These are phyloP conservation scores for Hymenochaete sp. DNA, from an alignment of 1,284 basidiomycete species.

Conservation along the genomic window DNA sequence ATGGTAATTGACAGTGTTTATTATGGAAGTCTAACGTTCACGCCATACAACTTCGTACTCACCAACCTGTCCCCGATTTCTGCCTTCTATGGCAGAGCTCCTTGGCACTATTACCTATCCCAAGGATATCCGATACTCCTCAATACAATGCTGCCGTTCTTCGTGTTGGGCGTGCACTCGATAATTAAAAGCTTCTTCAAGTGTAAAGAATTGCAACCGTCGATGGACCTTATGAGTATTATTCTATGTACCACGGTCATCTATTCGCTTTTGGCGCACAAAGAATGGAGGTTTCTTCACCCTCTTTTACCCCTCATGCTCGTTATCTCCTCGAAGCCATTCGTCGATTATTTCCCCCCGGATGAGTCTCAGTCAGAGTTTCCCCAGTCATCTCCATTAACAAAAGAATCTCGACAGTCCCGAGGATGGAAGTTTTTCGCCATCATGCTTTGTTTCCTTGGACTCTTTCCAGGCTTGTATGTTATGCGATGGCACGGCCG, in stretches of 20 bases:
- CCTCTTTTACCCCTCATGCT: conserved; percentile 84
- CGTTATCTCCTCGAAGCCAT: conserved; percentile 65
- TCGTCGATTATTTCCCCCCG: conserved; percentile 46
- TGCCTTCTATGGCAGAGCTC: conserved; percentile 85
- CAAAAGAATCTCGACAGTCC: too few relatives aligned
- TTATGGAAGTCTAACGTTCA: conserved; percentile 62
- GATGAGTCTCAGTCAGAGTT: too few relatives aligned
- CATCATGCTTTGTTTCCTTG: conserved; percentile 35
- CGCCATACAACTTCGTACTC: conserved; percentile 73
- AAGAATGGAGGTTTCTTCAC: conserved; percentile 96
- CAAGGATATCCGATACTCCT: conserved; percentile 83
- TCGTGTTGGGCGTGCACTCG: conserved; percentile 47
- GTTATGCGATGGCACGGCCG: conserved; percentile 65
- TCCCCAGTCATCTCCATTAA: too few relatives aligned
- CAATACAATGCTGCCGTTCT: conserved; percentile 66
- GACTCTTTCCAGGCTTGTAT: conserved; percentile 58
- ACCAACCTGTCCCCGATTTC: conserved; percentile 80
- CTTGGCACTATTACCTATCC: conserved; percentile 83
- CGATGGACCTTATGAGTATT: too few relatives aligned
- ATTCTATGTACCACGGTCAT: conserved; percentile 57
- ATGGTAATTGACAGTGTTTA: conserved; percentile 60
- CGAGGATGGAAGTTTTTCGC: too few relatives aligned
- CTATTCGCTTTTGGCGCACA: conserved; percentile 81
- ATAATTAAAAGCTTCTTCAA: not conserved
- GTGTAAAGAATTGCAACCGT: conserved; percentile 39